Conservation (phyloP, 371 early-diverging fungal species). For the Apophysomyces ossiformis region DNA sequence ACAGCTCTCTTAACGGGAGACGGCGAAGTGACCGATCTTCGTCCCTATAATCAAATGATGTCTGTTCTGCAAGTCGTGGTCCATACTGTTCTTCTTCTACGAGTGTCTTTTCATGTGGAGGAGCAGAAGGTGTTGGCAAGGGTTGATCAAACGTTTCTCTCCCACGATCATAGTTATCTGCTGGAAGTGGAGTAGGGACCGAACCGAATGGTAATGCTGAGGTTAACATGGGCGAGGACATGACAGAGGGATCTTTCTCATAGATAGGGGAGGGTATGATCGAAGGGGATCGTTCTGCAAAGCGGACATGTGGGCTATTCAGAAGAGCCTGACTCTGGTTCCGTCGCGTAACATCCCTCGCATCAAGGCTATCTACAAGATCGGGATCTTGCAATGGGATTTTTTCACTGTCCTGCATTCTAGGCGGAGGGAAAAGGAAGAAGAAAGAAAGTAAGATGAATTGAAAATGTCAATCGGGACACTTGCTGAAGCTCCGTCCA, state of each 20-base stretch:
- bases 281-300: conserved; percentile 27
- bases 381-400: too few species aligned
- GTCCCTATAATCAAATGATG: too few species aligned
- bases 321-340: too few species aligned
- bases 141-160: not conserved
- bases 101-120: conserved; percentile 19
- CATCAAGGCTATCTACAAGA: too few species aligned
- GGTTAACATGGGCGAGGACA: conserved; percentile 3
- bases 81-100: conserved; percentile 19
- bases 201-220: not conserved
- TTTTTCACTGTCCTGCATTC: too few species aligned
- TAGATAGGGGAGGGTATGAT: conserved; percentile 25
- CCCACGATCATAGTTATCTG: conserved; percentile 15
- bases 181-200: not conserved
- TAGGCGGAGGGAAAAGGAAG: too few species aligned
- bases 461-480: too few species aligned
- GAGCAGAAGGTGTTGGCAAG: conserved; percentile 11
- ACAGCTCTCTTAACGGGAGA: not conserved
- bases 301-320: conserved; percentile 25
- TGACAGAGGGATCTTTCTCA: conserved; percentile 11
- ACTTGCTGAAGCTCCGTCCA: too few species aligned
- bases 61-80: conserved; percentile 8
- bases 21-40: not conserved
- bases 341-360: too few species aligned
- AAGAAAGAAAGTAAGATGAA: too few species aligned